phyloP scores from a whole-genome alignment of 352 stramenopile genomes.

The Pythium aristosporum region DNA sequence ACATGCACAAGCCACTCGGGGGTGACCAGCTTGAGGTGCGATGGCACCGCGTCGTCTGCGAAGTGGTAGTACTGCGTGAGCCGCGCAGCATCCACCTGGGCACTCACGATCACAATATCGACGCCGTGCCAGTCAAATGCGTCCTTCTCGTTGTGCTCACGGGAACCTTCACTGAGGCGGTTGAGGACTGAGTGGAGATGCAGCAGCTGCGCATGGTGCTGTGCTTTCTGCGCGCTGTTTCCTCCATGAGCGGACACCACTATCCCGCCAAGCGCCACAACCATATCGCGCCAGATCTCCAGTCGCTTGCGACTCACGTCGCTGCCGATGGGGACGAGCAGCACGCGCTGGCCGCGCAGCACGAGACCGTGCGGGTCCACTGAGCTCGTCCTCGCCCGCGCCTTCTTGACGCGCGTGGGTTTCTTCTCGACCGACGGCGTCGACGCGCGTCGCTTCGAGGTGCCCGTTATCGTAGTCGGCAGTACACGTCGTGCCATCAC shows the following conservation, averaged over 20 bases:
- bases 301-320: conserved; percentile 71
- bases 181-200: conserved; percentile 16
- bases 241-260: conserved; percentile 26
- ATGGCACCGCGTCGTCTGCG: conserved; percentile 33
- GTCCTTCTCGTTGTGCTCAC: not conserved
- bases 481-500: conserved; percentile 24
- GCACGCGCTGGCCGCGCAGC: conserved; percentile 38
- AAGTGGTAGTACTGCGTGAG: conserved; percentile 31
- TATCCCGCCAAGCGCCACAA: conserved; percentile 47
- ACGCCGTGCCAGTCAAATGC: conserved; percentile 43
- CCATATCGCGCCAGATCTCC: conserved; percentile 60
- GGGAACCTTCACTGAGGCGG: not conserved
- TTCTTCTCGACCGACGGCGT: conserved; percentile 5
- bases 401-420: conserved; percentile 22
- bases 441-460: conserved; percentile 13
- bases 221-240: conserved; percentile 7
- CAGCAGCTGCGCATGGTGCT: conserved; percentile 6
- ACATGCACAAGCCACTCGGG: conserved; percentile 70
- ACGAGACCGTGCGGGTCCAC: conserved; percentile 22
- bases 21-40: conserved; percentile 42
- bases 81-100: conserved; percentile 39
- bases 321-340: conserved; percentile 52
- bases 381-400: conserved; percentile 27
- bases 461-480: not conserved
- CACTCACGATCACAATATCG: conserved; percentile 49